Conservation (phyloP, 345 rosid species). For the Conringia planisiliqua region DNA sequence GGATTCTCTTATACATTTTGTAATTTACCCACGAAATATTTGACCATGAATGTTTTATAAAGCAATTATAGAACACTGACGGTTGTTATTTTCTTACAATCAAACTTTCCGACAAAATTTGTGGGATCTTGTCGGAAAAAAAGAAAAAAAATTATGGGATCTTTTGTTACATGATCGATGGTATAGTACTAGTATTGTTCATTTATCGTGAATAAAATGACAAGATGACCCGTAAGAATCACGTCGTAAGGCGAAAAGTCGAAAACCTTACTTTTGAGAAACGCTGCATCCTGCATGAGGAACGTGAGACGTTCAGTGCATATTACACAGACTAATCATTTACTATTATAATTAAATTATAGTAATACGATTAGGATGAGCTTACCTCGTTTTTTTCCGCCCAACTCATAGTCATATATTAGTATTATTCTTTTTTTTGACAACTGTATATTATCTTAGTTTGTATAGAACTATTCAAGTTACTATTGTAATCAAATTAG, state of each 20-base stretch:
- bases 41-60: not conserved
- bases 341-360: not conserved
- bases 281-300: conserved; percentile 1
- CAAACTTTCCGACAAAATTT: not conserved
- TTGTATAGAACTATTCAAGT: not conserved
- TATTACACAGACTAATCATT: not conserved
- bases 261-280: not conserved
- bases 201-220: not conserved
- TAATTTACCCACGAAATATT: not conserved
- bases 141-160: not conserved
- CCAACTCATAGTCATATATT: too few relatives aligned
- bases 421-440: too few relatives aligned
- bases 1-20: not conserved
- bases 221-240: not conserved
- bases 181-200: too few relatives aligned
- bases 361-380: not conserved
- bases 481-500: not conserved
- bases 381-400: not conserved
- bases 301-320: not conserved
- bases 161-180: not conserved
- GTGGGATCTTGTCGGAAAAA: not conserved
- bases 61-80: not conserved
- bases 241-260: not conserved
- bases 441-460: not conserved
- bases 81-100: not conserved